Evolutionary conservation across 2,329 filamentous ascomycete genomes (phyloP), one percentile per base, ranked within the genome.

Genomic region (Exophiala bonariae): DNA sequence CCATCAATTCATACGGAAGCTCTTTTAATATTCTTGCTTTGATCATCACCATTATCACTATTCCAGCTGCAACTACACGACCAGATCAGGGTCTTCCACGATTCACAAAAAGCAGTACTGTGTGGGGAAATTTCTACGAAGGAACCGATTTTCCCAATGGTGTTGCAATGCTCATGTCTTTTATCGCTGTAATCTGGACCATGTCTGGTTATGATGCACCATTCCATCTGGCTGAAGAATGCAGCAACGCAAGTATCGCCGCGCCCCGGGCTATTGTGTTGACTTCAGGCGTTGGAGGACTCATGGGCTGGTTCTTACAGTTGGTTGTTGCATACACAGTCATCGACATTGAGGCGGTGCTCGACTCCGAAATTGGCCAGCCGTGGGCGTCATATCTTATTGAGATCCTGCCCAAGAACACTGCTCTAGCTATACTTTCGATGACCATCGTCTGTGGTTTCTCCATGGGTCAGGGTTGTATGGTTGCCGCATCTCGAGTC

Each of bases 171-270:
- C 70, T 89, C 19, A 87, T 88, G 84, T 81, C 77, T 17, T 89
- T 89, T 62, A 77, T 86, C 34, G 77, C 78, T 20, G 83, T 86
- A 26, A 85, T 86, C 53, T 86, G 82, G 82, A 85, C 82, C 4
- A 81, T 81, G 73, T 74, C 74, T 4, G 82, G 83, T 32, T 86
- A 86, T 61, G 83, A 87, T 63, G 77, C 77, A 0, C 80, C 84
- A 0, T 88, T 88, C 63, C 85, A 89, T 66, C 66, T 89, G n/a
- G 78, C 81, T 3, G 85, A 89, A 61, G 85, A 89, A 65, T 89
- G 85, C 65, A 83, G 81, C 50, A 89, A 89, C 57, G 85, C 86
- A 20, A 82, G 79, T 56, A 68, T 88, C 36, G 85, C 86, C 22
- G 79, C 83, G 8, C 85, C 85, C 0, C 79, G 85, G 10, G 85